These are phyloP conservation scores for Corymbia citriodora DNA, from an alignment of 441 rosid species.

Conservation along the genomic window DNA sequence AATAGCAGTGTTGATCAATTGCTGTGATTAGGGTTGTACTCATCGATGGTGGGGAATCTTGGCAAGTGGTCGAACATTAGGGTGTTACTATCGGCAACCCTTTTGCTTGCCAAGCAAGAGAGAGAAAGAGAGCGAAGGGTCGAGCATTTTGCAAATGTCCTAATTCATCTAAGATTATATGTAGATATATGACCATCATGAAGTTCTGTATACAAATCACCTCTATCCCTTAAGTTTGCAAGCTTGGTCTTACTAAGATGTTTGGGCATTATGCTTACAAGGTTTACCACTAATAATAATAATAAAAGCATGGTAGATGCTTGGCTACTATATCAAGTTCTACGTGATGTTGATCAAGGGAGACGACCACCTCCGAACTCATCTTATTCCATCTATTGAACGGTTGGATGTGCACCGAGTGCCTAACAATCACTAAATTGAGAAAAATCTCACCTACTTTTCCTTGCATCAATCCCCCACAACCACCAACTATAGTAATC, in stretches of 20 bases:
- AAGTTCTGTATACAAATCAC: neutral
- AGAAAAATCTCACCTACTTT: neutral
- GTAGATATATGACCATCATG: accelerated
- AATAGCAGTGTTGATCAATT: neutral
- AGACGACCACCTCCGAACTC: neutral
- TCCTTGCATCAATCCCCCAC: neutral
- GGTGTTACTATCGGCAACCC: neutral
- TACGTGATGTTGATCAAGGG: neutral
- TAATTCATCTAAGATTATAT: neutral
- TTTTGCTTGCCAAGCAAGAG: neutral
- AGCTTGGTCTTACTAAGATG: neutral
- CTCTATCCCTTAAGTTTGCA: neutral
- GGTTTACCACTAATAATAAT: neutral
- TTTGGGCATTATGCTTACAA: accelerated
- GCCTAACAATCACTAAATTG: neutral
- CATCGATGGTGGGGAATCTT: neutral
- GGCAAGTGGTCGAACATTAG: neutral
- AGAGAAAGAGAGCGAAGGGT: neutral
- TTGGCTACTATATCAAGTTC: neutral
- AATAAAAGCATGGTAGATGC: neutral
- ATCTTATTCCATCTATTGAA: neutral
- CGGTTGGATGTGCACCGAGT: neutral
- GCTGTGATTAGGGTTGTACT: neutral
- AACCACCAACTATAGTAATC: accelerated
- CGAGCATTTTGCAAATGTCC: neutral